These are phyloP conservation scores for Claviceps citrina DNA, from an alignment of 2,329 filamentous ascomycete genomes.

Conservation along the genomic window DNA sequence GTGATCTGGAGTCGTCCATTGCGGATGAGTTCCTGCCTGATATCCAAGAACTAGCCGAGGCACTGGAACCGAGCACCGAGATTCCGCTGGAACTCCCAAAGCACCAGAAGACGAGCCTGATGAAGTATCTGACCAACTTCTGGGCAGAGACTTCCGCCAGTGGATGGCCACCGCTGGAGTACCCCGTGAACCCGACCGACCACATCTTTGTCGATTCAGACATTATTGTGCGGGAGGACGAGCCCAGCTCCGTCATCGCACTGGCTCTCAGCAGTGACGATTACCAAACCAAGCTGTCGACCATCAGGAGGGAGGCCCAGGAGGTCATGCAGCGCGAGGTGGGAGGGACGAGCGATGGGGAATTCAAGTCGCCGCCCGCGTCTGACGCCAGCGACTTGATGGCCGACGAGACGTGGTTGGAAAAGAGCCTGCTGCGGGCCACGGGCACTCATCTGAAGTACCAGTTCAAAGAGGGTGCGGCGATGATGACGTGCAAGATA, in stretches of 20 bases:
- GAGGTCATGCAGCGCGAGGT: slow-evolving; percentile 24
- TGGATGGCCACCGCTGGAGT: slow-evolving; percentile 83
- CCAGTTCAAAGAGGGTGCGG: slow-evolving; percentile 84
- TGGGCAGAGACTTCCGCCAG: slow-evolving; percentile 96
- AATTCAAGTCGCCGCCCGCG: slow-evolving; percentile 15
- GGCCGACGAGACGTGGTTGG: slow-evolving; percentile 55
- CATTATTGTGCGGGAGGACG: slow-evolving; percentile 92
- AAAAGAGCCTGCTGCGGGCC: slow-evolving; percentile 67
- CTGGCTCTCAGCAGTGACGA: slow-evolving; percentile 79
- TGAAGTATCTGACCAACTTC: slow-evolving; percentile 94
- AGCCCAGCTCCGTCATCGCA: slow-evolving; percentile 90
- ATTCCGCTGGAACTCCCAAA: slow-evolving; percentile 65
- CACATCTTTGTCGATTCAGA: slow-evolving; percentile 96
- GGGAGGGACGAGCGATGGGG: slow-evolving; percentile 16
- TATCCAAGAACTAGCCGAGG: slow-evolving; percentile 46
- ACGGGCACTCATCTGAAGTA: slow-evolving; percentile 93
- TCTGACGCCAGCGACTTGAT: slow-evolving; percentile 25
- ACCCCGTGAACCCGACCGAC: slow-evolving; percentile 73
- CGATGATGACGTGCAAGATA: slow-evolving; percentile 93
- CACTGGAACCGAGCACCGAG: slow-evolving; percentile 44
- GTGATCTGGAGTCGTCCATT: slow-evolving; percentile 56
- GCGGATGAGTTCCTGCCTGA: slow-evolving; percentile 53
- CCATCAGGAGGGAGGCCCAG: slow-evolving; percentile 42
- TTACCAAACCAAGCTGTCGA: slow-evolving; percentile 64
- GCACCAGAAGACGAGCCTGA: slow-evolving; percentile 80